These are phyloP conservation scores for Ampelomyces quisqualis DNA, from an alignment of 2,329 filamentous ascomycete genomes.

Conservation along the genomic window DNA sequence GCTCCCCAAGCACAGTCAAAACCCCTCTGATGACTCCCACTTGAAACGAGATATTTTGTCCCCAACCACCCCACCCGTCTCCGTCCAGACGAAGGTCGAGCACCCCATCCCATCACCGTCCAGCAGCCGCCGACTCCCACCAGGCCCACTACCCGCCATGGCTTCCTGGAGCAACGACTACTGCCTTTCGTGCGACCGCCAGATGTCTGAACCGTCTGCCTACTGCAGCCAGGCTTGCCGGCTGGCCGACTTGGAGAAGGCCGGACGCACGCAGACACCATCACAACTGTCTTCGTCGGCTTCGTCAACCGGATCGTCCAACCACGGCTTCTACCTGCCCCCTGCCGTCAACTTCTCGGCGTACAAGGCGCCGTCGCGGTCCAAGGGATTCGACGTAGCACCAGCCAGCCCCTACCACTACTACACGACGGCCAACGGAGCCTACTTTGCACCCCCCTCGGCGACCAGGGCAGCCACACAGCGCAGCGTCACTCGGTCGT, in stretches of 20 bases:
- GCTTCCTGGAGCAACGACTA: constrained; percentile 68
- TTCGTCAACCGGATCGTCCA: constrained; percentile 53
- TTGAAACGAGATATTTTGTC: constrained; percentile 5
- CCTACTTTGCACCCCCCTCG: constrained; percentile 42
- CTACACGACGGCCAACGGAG: constrained; percentile 37
- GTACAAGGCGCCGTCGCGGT: constrained; percentile 59
- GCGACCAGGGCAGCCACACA: constrained; percentile 35
- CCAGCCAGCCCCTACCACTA: constrained; percentile 49
- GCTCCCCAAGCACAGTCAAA: constrained; percentile 18
- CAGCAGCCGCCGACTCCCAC: constrained; percentile 3
- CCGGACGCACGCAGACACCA: constrained; percentile 44
- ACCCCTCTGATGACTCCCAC: constrained; percentile 23
- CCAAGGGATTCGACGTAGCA: constrained; percentile 40
- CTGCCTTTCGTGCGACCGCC: constrained; percentile 91
- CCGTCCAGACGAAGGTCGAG: constrained; percentile 1
- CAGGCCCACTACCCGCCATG: constrained; percentile 33
- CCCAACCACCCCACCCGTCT: constrained; percentile 3
- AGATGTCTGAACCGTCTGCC: constrained; percentile 71
- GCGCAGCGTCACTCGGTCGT: constrained; percentile 59
- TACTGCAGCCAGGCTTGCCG: constrained; percentile 94
- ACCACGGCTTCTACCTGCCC: constrained; percentile 64
- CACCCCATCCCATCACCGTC: too few relatives aligned
- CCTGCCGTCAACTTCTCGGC: constrained; percentile 74
- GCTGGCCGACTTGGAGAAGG: constrained; percentile 81
- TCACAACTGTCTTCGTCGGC: constrained; percentile 56